Evolutionary conservation across 495 filamentous ascomycete genomes (phyloP).

Genomic region (Penicillium crystallinum): DNA sequence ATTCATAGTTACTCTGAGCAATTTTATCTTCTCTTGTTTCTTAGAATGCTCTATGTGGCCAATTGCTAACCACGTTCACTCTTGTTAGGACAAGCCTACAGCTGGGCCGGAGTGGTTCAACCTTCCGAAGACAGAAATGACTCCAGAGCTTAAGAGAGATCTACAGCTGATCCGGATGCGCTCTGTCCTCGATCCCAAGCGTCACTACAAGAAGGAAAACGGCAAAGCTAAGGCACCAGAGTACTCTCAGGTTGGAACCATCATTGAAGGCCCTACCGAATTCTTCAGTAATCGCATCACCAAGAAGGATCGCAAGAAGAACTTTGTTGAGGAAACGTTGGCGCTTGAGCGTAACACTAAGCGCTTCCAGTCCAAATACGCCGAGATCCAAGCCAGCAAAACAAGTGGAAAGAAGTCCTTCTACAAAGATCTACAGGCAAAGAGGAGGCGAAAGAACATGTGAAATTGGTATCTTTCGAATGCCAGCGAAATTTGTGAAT

Average conservation of each 20-base stretch:
- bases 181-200: slow-evolving; percentile 79
- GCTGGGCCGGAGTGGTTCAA: slow-evolving; percentile 74
- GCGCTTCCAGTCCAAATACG: slow-evolving; percentile 66
- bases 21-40: slow-evolving; percentile 11
- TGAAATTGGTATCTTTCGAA: slow-evolving; percentile 9
- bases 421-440: slow-evolving; percentile 61
- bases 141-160: slow-evolving; percentile 79
- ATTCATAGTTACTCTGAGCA: slow-evolving; percentile 99
- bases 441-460: slow-evolving; percentile 43
- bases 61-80: slow-evolving; percentile 24
- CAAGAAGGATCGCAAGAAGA: slow-evolving; percentile 83
- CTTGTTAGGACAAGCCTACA: slow-evolving; percentile 50
- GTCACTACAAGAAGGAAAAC: slow-evolving; percentile 85
- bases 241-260: slow-evolving; percentile 82
- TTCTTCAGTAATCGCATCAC: slow-evolving; percentile 71
- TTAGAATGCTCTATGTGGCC: neutral
- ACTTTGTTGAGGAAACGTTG: slow-evolving; percentile 84
- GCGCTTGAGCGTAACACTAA: slow-evolving; percentile 54
- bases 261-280: slow-evolving; percentile 85
- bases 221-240: slow-evolving; percentile 62
- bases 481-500: neutral
- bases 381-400: slow-evolving; percentile 61
- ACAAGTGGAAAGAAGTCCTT: slow-evolving; percentile 66
- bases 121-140: slow-evolving; percentile 75
- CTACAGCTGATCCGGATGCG: slow-evolving; percentile 84